Percentiles rank a stretch among this genome's conserved stretches.
phyloP scores from a whole-genome alignment of 2,329 filamentous ascomycete species.

The Cladosporium sp. region DNA sequence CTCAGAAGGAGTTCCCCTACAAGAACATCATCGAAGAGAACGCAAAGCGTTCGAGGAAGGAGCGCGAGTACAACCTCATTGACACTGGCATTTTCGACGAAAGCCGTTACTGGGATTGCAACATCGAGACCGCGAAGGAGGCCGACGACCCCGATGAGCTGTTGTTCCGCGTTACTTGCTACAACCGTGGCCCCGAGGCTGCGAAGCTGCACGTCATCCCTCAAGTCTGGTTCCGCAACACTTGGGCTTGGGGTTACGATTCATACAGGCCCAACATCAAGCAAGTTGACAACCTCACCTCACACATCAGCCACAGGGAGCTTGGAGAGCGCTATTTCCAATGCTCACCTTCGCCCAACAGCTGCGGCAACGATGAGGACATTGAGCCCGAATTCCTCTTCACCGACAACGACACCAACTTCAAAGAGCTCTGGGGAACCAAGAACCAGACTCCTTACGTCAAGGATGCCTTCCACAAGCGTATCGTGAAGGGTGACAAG shows the following conservation, averaged over 20 bases:
- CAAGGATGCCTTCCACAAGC: constrained; percentile 91
- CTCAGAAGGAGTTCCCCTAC: constrained; percentile 89
- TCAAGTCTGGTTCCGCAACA: constrained; percentile 96
- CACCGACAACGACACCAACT: constrained; percentile 95
- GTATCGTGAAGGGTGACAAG: constrained; percentile 81
- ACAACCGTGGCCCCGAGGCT: constrained; percentile 89
- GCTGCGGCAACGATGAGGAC: constrained; percentile 76
- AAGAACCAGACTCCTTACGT: constrained; percentile 82
- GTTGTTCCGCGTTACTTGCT: constrained; percentile 90
- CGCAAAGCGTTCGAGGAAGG: constrained; percentile 70
- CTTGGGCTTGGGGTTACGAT: constrained; percentile 92
- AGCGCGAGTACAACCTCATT: constrained; percentile 87
- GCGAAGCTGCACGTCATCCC: constrained; percentile 92
- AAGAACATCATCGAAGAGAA: constrained; percentile 85
- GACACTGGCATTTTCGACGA: constrained; percentile 89
- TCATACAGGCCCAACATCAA: constrained; percentile 80
- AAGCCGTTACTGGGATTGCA: constrained; percentile 92
- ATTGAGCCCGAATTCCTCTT: constrained; percentile 84
- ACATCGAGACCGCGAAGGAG: constrained; percentile 95
- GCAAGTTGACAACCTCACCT: constrained; percentile 65
- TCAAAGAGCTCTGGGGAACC: constrained; percentile 71
- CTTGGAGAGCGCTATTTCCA: constrained; percentile 82
- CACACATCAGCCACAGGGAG: constrained; percentile 75
- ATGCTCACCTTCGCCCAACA: constrained; percentile 85
- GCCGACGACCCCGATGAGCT: constrained; percentile 88